Evolutionary conservation across 2,329 filamentous ascomycete species (phyloP).

Genomic region (Madurella fahalii): DNA sequence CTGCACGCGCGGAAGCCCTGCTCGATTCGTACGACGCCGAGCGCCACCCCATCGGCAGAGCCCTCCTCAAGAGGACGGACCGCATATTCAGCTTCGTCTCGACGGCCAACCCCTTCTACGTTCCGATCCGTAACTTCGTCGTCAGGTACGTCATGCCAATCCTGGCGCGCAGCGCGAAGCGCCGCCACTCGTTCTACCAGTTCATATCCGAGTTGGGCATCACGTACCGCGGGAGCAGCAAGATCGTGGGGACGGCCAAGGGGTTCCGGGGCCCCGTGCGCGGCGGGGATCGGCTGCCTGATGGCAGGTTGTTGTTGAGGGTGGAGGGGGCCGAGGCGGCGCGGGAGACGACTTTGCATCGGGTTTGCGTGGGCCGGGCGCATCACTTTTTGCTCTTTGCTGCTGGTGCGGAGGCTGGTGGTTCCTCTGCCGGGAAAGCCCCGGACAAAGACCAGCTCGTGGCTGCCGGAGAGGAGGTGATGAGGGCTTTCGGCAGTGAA

Average conservation of each 20-base stretch:
- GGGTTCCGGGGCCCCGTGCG: constrained; percentile 34
- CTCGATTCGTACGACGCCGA: constrained; percentile 34
- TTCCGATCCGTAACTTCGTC: constrained; percentile 37
- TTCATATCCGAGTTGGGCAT: constrained; percentile 41
- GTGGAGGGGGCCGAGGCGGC: constrained; percentile 7
- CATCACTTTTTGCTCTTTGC: constrained; percentile 35
- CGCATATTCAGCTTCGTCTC: constrained; percentile 37
- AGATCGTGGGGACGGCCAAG: constrained; percentile 32
- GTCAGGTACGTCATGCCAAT: constrained; percentile 37
- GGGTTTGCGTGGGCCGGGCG: constrained; percentile 25
- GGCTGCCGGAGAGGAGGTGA: constrained; percentile 14
- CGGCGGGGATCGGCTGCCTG: constrained; percentile 45
- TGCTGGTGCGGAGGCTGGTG: constrained; percentile 12
- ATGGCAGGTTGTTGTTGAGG: constrained; percentile 27
- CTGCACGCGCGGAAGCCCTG: constrained; percentile 30
- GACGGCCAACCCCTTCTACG: constrained; percentile 33
- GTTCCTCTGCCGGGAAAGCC: not conserved
- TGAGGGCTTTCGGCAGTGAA: constrained; percentile 15
- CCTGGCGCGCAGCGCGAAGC: constrained; percentile 24
- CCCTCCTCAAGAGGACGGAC: constrained; percentile 41
- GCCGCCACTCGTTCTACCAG: constrained; percentile 28
- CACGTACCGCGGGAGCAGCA: constrained; percentile 39
- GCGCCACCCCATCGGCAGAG: constrained; percentile 38
- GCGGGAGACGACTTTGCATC: constrained; percentile 25
- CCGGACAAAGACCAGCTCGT: constrained; percentile 20